Conservation (phyloP, 2,329 filamentous ascomycete species). For the Monilinia polystroma region DNA sequence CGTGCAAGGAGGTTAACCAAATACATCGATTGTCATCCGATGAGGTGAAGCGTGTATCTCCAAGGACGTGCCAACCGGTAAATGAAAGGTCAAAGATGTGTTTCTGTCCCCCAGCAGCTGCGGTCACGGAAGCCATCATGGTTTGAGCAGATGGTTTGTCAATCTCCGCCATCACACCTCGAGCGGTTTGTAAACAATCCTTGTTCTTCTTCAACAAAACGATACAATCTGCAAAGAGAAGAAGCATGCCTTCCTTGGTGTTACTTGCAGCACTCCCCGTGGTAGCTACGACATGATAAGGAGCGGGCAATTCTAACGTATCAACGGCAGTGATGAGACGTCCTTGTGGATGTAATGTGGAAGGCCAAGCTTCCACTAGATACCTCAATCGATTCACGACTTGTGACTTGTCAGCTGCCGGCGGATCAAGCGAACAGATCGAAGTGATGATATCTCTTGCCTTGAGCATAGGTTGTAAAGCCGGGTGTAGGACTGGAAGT, state of each 20-base stretch:
- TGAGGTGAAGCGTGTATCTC: conserved; percentile 71
- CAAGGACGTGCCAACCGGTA: conserved; percentile 67
- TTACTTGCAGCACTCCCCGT: conserved; percentile 20
- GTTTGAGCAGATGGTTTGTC: conserved; percentile 72
- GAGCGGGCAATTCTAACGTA: conserved; percentile 71
- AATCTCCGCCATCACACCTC: conserved; percentile 78
- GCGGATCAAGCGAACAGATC: conserved; percentile 88
- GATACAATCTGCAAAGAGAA: conserved; percentile 82
- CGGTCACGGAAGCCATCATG: conserved; percentile 62
- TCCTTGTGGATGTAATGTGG: conserved; percentile 68
- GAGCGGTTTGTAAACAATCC: conserved; percentile 63
- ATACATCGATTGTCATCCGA: conserved; percentile 62
- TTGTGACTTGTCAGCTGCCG: conserved; percentile 68
- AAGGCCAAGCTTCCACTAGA: conserved; percentile 76
- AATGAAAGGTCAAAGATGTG: conserved; percentile 70
- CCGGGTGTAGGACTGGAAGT: conserved; percentile 81
- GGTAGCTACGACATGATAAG: conserved; percentile 53
- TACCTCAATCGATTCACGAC: conserved; percentile 71
- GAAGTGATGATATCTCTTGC: conserved; percentile 92
- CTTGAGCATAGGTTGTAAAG: conserved; percentile 77
- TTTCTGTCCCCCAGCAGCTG: conserved; percentile 58
- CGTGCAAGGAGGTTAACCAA: conserved; percentile 65
- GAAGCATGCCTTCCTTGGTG: conserved; percentile 64
- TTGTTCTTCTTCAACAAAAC: conserved; percentile 72
- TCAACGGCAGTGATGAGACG: conserved; percentile 81